A percentile compares a stretch with the other conserved stretches of the same genome.
These are phyloP conservation scores for Aphanoascus verrucosus DNA, from an alignment of 2,329 filamentous ascomycete genomes.

Conservation along the genomic window DNA sequence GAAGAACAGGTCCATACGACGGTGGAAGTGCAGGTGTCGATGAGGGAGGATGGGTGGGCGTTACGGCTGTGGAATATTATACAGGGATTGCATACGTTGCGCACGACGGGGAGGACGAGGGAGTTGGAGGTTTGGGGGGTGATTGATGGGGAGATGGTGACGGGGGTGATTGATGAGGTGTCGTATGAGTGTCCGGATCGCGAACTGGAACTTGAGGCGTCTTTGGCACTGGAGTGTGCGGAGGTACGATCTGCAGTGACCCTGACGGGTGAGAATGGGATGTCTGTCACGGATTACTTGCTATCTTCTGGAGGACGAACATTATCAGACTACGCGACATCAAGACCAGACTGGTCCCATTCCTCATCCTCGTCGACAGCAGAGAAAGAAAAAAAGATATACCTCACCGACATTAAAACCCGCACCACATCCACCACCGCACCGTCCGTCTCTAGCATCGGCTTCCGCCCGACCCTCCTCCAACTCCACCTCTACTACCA, in stretches of 20 bases:
- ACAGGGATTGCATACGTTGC: slow-evolving; percentile 65
- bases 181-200: slow-evolving; percentile 66
- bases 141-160: slow-evolving; percentile 70
- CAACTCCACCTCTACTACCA: slow-evolving; percentile 86
- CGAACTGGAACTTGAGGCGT: slow-evolving; percentile 55
- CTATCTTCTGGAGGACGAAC: slow-evolving; percentile 28
- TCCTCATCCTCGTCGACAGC: neutral
- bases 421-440: slow-evolving; percentile 40
- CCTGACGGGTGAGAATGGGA: slow-evolving; percentile 35
- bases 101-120: slow-evolving; percentile 59
- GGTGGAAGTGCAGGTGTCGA: slow-evolving; percentile 60
- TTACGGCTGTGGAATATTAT: slow-evolving; percentile 83
- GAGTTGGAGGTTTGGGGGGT: slow-evolving; percentile 79
- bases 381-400: slow-evolving; percentile 40
- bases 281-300: slow-evolving; percentile 37
- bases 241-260: slow-evolving; percentile 28
- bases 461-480: slow-evolving; percentile 64
- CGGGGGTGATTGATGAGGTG: slow-evolving; percentile 80
- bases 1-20: slow-evolving; percentile 77
- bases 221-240: slow-evolving; percentile 29
- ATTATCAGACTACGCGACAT: slow-evolving; percentile 25
- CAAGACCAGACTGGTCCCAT: slow-evolving; percentile 14
- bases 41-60: slow-evolving; percentile 71
- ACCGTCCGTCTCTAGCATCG: slow-evolving; percentile 48
- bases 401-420: slow-evolving; percentile 84